phyloP scores from a whole-genome alignment of 2,329 filamentous ascomycete genomes.

The Thermoascus crustaceus region DNA sequence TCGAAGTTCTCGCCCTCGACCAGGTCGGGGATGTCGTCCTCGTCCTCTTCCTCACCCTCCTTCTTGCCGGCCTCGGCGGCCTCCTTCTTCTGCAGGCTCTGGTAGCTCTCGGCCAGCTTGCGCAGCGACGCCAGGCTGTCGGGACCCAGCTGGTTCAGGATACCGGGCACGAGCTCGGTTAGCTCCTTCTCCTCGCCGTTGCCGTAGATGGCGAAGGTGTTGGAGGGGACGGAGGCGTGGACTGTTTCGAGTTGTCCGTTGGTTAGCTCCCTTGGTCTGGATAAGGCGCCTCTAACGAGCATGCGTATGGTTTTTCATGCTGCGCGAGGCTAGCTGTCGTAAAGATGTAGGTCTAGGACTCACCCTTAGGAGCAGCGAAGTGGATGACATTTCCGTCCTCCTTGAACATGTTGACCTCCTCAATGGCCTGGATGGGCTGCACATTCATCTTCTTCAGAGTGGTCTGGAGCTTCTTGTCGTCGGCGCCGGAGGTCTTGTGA shows the following conservation, averaged over 20 bases:
- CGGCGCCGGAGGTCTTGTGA: slow-evolving; percentile 81
- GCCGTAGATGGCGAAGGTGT: slow-evolving; percentile 99
- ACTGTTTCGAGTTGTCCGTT: slow-evolving; percentile 48
- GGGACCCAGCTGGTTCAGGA: slow-evolving; percentile 98
- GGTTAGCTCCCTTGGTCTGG: slow-evolving; percentile 1
- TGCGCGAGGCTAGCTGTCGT: too few species aligned
- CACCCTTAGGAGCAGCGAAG: slow-evolving; percentile 96
- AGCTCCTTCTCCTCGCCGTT: slow-evolving; percentile 99
- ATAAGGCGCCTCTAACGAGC: too few species aligned
- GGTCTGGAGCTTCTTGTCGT: slow-evolving; percentile 99
- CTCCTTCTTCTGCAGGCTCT: slow-evolving; percentile 95
- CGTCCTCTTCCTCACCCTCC: slow-evolving; percentile 64
- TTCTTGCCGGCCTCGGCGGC: slow-evolving; percentile 66
- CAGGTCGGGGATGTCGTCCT: slow-evolving; percentile 85
- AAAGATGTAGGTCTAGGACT: slow-evolving; percentile 36
- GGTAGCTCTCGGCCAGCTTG: slow-evolving; percentile 98
- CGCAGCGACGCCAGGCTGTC: slow-evolving; percentile 95
- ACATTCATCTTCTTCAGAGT: slow-evolving; percentile 99
- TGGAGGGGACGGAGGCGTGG: slow-evolving; percentile 91
- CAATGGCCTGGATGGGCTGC: slow-evolving; percentile 97
- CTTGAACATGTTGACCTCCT: slow-evolving; percentile 99
- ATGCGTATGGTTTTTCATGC: too few species aligned
- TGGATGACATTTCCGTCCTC: slow-evolving; percentile 99
- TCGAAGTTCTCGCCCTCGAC: slow-evolving; percentile 98
- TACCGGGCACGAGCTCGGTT: slow-evolving; percentile 96